Base-by-base conservation (phyloP, 352 stramenopile genomes). In the Pythium sp. region DNA sequence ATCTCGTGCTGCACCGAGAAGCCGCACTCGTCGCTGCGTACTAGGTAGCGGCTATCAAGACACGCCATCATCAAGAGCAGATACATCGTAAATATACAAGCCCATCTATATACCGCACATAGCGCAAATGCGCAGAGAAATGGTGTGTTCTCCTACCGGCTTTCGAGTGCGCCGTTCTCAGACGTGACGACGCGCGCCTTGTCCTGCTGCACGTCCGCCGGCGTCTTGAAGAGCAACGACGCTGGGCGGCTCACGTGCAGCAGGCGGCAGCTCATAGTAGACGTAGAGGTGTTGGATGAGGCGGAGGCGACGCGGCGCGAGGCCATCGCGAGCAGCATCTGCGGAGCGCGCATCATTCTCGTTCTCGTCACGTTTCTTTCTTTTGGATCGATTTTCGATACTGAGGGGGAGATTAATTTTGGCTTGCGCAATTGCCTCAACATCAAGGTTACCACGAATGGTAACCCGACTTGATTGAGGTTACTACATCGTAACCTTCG, bases 1-100 rank as follows among this genome's bases (percentile, higher is more conserved):
- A 91, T 68, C 47, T 92, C 86, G 28, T 90, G 86, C 72, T 94
- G 86, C 69, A 94, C 43, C 15, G 86, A 94, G 71, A 94, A 94
- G 41, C 86, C 86, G 53, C 73, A 87, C 51, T 81, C 86, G 61
- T 94, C 84, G n/a, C 72, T 74, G 41, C 84, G 86, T 60, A 93
- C 75, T 5, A 93, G 56, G 65, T 90, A 88, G 57, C 85, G 85
- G 22, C 84, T 92, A 34, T 20, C 34, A 43, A 41, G 38, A 2
- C 24, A 56, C 7, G 2, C 4, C 6, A 62, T 11, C 38, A 36
- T 20, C 43, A 65, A 18, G 5, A n/a, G 12, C 15, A 63, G 26
- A 54, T 5, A 46, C 8, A 38, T 14, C 20, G 1, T 20, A 15
- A 24, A 51, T 51, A n/a, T 2, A 24, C 18, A 22, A n/a, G 5